These are phyloP conservation scores for Tothia fuscella DNA, from an alignment of 2,329 filamentous ascomycete species.

Conservation along the genomic window DNA sequence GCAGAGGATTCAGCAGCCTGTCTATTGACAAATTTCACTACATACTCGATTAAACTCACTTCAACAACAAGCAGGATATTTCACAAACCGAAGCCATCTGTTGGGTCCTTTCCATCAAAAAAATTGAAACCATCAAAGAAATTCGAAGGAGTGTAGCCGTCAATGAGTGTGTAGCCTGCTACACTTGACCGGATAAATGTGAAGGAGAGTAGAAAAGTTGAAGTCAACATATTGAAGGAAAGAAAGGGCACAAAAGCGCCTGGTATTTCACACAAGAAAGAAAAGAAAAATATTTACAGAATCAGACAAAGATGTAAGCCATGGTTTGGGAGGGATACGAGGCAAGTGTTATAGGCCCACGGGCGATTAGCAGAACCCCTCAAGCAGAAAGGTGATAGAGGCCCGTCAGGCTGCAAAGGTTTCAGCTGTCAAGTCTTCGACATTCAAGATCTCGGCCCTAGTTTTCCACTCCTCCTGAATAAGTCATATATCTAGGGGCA, in stretches of 20 bases:
- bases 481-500: too few species aligned
- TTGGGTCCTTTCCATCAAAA: conserved; percentile 32
- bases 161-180: conserved; percentile 24
- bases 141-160: conserved; percentile 27
- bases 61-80: conserved; percentile 15
- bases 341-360: background rate
- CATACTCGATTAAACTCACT: conserved; percentile 19
- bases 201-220: conserved; percentile 3
- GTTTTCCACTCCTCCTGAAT: background rate
- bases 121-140: conserved; percentile 36
- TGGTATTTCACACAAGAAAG: background rate
- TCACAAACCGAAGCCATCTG: conserved; percentile 22
- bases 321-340: background rate
- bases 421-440: conserved; percentile 4
- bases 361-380: background rate
- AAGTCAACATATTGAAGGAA: conserved; percentile 4
- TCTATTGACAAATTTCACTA: conserved; percentile 28
- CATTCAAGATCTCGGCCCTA: conserved; percentile 3
- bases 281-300: conserved; percentile 4
- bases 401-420: background rate
- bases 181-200: conserved; percentile 3
- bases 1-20: conserved; percentile 27
- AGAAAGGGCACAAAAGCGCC: background rate
- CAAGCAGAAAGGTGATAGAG: background rate
- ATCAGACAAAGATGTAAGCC: conserved; percentile 1